Conservation (phyloP, 768 basidiomycete species). For the Tylopilus subfusipes region DNA sequence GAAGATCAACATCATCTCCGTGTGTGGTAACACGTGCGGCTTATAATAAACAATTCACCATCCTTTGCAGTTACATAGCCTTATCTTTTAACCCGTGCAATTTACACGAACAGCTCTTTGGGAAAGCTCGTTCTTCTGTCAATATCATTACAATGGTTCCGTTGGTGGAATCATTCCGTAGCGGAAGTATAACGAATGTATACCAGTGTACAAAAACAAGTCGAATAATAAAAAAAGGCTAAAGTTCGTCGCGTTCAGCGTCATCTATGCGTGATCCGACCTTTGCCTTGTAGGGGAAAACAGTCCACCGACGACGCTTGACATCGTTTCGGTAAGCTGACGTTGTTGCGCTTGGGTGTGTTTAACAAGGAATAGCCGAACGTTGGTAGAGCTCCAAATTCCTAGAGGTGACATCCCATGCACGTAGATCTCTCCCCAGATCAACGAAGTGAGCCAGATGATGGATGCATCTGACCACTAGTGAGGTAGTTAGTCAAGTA, state of each 20-base stretch:
- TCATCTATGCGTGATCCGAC: slow-evolving; percentile 24
- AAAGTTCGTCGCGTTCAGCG: not conserved
- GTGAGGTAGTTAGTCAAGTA: not conserved
- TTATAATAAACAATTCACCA: not conserved
- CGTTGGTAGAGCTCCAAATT: slow-evolving; percentile 88
- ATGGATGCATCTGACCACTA: slow-evolving; percentile 93
- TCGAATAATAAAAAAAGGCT: not conserved
- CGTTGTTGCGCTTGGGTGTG: slow-evolving; percentile 68
- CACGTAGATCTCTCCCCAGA: slow-evolving; percentile 96
- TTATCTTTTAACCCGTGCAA: not conserved
- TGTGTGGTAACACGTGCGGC: not conserved
- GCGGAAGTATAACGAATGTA: not conserved
- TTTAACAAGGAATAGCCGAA: slow-evolving; percentile 88
- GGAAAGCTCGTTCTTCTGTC: not conserved
- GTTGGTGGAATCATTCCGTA: not conserved
- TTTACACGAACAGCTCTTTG: too few species aligned
- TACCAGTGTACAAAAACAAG: not conserved
- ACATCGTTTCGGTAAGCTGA: slow-evolving; percentile 74
- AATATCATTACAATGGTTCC: not conserved
- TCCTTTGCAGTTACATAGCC: not conserved
- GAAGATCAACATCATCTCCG: not conserved
- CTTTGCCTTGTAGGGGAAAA: slow-evolving; percentile 43
- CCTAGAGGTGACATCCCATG: slow-evolving; percentile 83
- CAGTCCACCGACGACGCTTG: slow-evolving; percentile 78
- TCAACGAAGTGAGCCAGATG: slow-evolving; percentile 88